Conservation (phyloP, 768 basidiomycete species). For the Termitomyces sp. region DNA sequence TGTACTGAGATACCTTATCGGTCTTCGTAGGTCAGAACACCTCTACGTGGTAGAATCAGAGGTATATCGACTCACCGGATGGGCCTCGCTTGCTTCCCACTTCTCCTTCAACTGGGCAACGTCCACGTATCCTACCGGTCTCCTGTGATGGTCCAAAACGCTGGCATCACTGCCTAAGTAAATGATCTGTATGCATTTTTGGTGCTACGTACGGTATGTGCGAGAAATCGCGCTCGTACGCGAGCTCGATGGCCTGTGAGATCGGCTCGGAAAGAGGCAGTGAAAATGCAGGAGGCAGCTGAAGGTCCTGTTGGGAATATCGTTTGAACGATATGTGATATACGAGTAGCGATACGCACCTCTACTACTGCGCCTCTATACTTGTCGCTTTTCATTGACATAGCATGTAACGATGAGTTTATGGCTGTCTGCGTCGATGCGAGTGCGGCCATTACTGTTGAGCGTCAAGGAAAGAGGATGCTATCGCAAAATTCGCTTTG, state of each 20-base stretch:
- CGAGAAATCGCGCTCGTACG: slow-evolving; percentile 92
- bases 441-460: slow-evolving; percentile 6
- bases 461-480: neutral
- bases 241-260: slow-evolving; percentile 73
- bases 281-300: slow-evolving; percentile 84
- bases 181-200: neutral
- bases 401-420: slow-evolving; percentile 3
- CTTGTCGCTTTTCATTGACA: slow-evolving; percentile 32
- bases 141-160: slow-evolving; percentile 65
- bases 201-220: slow-evolving; percentile 68
- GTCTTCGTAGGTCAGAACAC: slow-evolving; percentile 30
- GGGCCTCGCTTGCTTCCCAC: slow-evolving; percentile 70
- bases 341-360: slow-evolving; percentile 33
- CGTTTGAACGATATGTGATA: neutral
- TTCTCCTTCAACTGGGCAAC: slow-evolving; percentile 67
- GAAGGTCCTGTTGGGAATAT: slow-evolving; percentile 50
- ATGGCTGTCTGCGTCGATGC: slow-evolving; percentile 7
- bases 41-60: neutral
- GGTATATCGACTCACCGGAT: slow-evolving; percentile 48
- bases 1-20: slow-evolving; percentile 66
- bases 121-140: slow-evolving; percentile 82
- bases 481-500: neutral
- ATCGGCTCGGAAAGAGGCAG: slow-evolving; percentile 69
- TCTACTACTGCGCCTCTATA: slow-evolving; percentile 91
- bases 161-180: slow-evolving; percentile 29